A percentile compares a stretch with the other conserved stretches of the same genome.
Evolutionary conservation across 2,329 filamentous ascomycete genomes (phyloP).

Genomic region (Cylindrodendrum hubeiense): DNA sequence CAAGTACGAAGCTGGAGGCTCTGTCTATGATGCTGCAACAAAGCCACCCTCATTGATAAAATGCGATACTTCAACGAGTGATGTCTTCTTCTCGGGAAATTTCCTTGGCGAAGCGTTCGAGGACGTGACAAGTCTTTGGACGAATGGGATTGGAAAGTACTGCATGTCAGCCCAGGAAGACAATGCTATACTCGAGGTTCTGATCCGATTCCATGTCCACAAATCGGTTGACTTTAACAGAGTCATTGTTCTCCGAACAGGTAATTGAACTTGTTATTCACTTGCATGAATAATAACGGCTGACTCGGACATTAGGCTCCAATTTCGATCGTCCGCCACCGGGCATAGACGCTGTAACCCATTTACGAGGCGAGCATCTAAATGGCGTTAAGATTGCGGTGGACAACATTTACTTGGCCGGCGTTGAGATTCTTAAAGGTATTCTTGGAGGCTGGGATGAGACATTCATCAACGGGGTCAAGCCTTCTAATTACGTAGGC

Average conservation of each 20-base stretch:
- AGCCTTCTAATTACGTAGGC: constrained; percentile 29
- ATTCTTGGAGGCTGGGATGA: constrained; percentile 25
- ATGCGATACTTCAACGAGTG: constrained; percentile 24
- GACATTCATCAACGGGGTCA: constrained; percentile 15
- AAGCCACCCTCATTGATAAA: constrained; percentile 17
- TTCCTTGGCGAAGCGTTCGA: constrained; percentile 21
- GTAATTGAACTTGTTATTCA: neutral
- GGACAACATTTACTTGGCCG: constrained; percentile 26
- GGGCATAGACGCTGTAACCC: constrained; percentile 6
- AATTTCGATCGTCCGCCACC: constrained; percentile 36
- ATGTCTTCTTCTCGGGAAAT: constrained; percentile 27
- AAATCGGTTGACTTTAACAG: constrained; percentile 29
- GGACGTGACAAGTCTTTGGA: constrained; percentile 19
- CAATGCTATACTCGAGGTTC: constrained; percentile 23
- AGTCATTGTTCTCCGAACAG: constrained; percentile 27
- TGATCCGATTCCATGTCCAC: constrained; percentile 21
- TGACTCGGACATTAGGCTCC: constrained; percentile 13
- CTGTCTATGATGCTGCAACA: constrained; percentile 16
- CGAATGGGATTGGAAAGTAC: constrained; percentile 25
- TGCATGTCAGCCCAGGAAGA: constrained; percentile 34
- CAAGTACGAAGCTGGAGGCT: constrained; percentile 5
- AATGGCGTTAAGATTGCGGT: constrained; percentile 23
- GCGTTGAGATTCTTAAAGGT: constrained; percentile 27
- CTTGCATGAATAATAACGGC: neutral
- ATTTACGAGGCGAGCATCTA: constrained; percentile 22